These are phyloP conservation scores for Hemisphaericaspora lyxosophila DNA, from an alignment of 1,139 yeast species.

Conservation along the genomic window DNA sequence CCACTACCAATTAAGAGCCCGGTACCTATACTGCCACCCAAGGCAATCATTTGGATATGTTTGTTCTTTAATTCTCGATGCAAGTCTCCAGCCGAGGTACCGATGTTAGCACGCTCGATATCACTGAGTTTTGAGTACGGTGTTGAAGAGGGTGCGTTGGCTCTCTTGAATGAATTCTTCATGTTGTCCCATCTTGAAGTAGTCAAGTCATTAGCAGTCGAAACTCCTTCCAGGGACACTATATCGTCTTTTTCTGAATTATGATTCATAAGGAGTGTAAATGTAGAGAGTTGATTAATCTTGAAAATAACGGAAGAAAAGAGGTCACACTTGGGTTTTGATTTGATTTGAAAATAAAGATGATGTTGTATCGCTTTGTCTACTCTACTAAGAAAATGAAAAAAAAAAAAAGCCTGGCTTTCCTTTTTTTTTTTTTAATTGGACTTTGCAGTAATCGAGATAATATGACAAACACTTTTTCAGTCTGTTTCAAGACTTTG, in stretches of 20 bases:
- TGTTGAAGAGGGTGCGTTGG: slow-evolving; percentile 9
- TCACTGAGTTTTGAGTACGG: slow-evolving; percentile 16
- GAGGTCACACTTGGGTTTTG: too few species aligned
- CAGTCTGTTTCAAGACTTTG: too few species aligned
- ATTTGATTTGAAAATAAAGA: too few species aligned
- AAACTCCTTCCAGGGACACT: neutral
- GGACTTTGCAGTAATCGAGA: too few species aligned
- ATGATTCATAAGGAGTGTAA: neutral
- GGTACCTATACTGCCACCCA: slow-evolving; percentile 67
- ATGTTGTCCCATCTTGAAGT: slow-evolving; percentile 20
- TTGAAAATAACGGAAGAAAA: too few species aligned
- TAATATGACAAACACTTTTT: too few species aligned
- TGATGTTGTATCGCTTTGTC: too few species aligned
- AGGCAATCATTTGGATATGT: slow-evolving; percentile 63
- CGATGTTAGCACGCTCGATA: slow-evolving; percentile 28
- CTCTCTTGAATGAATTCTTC: slow-evolving; percentile 41
- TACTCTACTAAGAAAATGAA: too few species aligned
- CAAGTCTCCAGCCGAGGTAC: slow-evolving; percentile 34
- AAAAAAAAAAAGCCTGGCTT: too few species aligned
- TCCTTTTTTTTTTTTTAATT: too few species aligned
- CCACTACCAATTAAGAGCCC: slow-evolving; percentile 80
- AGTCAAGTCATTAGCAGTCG: neutral
- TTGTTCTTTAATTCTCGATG: slow-evolving; percentile 44
- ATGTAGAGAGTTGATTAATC: too few species aligned
- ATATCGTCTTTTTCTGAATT: neutral